Conservation (phyloP, 345 rosid species). For the Ricinus communis region DNA sequence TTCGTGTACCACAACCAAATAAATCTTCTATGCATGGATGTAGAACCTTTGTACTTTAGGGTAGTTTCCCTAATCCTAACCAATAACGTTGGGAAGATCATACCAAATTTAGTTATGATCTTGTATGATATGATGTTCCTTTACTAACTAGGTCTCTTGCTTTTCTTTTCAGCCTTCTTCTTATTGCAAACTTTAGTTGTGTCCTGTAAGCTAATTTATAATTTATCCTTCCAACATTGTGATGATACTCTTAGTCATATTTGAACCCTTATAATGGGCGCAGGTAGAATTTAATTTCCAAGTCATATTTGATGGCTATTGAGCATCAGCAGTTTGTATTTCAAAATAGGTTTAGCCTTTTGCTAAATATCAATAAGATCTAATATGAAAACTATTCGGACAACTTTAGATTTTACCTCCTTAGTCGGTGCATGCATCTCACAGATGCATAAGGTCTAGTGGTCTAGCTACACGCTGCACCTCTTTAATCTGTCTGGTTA, state of each 20-base stretch:
- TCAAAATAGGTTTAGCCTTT: background rate
- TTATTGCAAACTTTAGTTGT: background rate
- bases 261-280: background rate
- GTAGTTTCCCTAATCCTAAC: background rate
- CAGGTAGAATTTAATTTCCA: background rate
- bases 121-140: background rate
- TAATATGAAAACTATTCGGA: background rate
- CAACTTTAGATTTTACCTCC: background rate
- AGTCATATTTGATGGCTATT: background rate
- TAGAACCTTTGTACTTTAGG: background rate
- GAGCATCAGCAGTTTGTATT: background rate
- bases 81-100: background rate
- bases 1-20: background rate
- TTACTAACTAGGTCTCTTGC: background rate
- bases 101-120: background rate
- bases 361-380: background rate
- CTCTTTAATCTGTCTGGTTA: background rate
- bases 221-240: background rate
- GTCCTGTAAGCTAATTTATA: background rate
- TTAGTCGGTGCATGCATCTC: conserved; percentile 5
- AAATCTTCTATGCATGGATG: background rate
- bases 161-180: background rate
- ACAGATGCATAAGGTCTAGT: background rate
- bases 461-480: background rate
- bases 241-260: background rate